Evolutionary conservation across 306 rosid genomes (phyloP).

Genomic region (Fagus sylvatica): DNA sequence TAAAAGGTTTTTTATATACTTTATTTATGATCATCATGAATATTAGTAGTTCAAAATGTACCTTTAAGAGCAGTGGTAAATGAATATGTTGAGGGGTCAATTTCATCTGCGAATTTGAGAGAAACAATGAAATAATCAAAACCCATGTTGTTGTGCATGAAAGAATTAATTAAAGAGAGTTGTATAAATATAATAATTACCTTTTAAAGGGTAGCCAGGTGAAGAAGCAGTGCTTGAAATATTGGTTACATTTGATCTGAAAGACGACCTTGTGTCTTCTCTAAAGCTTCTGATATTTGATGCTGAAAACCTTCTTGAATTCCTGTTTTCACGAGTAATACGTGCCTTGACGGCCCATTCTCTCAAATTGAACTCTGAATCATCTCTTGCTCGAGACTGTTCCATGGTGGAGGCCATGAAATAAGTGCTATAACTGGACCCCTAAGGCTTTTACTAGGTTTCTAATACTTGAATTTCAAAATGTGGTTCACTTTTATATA

Average conservation of each 20-base stretch:
- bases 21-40: too few species aligned
- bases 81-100: constrained; percentile 90
- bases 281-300: constrained; percentile 82
- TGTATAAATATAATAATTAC: constrained; percentile 24
- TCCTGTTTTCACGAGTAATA: constrained; percentile 53
- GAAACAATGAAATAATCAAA: neutral
- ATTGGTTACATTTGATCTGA: constrained; percentile 66
- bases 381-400: constrained; percentile 48
- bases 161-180: neutral
- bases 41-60: constrained; percentile 3
- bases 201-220: constrained; percentile 76
- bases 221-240: constrained; percentile 93
- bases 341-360: constrained; percentile 65
- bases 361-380: constrained; percentile 65
- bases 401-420: constrained; percentile 52
- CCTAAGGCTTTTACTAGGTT: constrained; percentile 1
- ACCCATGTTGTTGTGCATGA: neutral
- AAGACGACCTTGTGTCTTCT: constrained; percentile 83
- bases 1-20: too few species aligned
- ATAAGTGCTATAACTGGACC: constrained; percentile 2
- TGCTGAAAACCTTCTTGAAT: constrained; percentile 77
- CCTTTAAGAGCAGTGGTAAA: constrained; percentile 90
- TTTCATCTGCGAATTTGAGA: constrained; percentile 65
- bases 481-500: neutral
- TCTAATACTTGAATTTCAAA: neutral